Conservation (phyloP, 345 rosid species). For the Eucalyptus curtisii region DNA sequence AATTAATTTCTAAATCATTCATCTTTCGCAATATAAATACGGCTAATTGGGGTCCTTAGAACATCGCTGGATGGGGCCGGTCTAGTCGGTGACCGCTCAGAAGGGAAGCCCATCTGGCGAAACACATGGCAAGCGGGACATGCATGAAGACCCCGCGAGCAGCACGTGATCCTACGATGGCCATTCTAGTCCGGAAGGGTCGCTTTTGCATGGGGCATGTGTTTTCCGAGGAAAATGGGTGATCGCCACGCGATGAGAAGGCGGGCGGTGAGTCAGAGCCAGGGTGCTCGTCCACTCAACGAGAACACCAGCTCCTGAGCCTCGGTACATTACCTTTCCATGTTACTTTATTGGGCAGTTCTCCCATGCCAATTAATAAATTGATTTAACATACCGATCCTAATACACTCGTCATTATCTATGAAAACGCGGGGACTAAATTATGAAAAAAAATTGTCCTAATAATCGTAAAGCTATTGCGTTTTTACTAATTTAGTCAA, state of each 20-base stretch:
- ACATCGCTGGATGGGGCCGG: not conserved
- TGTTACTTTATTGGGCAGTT: not conserved
- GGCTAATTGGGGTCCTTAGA: fast-evolving
- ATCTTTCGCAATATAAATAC: fast-evolving
- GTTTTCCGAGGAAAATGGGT: not conserved
- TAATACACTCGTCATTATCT: not conserved
- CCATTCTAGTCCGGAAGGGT: not conserved
- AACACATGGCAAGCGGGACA: not conserved
- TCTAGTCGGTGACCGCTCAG: not conserved
- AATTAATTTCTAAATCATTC: not conserved
- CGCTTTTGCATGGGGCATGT: not conserved
- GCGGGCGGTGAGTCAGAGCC: not conserved
- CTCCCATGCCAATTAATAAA: not conserved
- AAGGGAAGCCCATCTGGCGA: not conserved
- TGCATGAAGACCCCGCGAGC: not conserved
- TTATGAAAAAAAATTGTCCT: not conserved
- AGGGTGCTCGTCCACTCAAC: not conserved
- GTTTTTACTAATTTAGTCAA: fast-evolving
- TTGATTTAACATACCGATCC: not conserved
- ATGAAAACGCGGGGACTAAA: not conserved
- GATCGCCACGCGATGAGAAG: not conserved
- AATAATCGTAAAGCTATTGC: fast-evolving
- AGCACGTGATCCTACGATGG: not conserved
- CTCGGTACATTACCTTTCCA: not conserved
- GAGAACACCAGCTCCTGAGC: not conserved